A percentile compares a stretch with the other conserved stretches of the same genome.
Conservation (phyloP, 1,284 basidiomycete genomes). For the Agaricales sp. region DNA sequence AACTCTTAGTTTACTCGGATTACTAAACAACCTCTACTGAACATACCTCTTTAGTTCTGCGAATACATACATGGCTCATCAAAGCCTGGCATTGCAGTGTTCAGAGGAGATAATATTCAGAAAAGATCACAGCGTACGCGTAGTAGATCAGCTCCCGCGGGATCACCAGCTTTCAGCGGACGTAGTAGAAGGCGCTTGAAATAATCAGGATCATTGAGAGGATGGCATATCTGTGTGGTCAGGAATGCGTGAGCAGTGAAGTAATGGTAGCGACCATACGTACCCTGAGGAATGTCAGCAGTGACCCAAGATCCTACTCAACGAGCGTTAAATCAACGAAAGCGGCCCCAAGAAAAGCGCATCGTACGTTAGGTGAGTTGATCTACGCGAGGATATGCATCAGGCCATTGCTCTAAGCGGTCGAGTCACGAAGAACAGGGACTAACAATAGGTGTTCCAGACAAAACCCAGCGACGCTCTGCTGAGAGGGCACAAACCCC, state of each 20-base stretch:
- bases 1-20: conserved; percentile 6
- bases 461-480: conserved; percentile 72
- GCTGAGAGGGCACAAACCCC: conserved; percentile 60
- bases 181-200: conserved; percentile 70
- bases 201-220: conserved; percentile 72
- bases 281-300: conserved; percentile 61
- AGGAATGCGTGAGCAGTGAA: not conserved
- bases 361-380: conserved; percentile 59
- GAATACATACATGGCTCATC: conserved; percentile 77
- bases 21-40: not conserved
- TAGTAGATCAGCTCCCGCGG: conserved; percentile 60
- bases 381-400: conserved; percentile 35
- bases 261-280: too few relatives aligned
- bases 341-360: not conserved
- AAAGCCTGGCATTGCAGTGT: conserved; percentile 41
- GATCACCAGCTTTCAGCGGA: conserved; percentile 58
- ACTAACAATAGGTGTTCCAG: conserved; percentile 80
- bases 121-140: conserved; percentile 26
- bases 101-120: conserved; percentile 3
- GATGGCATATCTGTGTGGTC: conserved; percentile 55
- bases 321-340: not conserved
- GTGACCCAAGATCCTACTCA: conserved; percentile 70
- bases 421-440: not conserved
- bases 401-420: too few relatives aligned
- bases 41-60: conserved; percentile 77